Base-by-base conservation (phyloP, 768 basidiomycete genomes). In the Cyclocybe aegerita region DNA sequence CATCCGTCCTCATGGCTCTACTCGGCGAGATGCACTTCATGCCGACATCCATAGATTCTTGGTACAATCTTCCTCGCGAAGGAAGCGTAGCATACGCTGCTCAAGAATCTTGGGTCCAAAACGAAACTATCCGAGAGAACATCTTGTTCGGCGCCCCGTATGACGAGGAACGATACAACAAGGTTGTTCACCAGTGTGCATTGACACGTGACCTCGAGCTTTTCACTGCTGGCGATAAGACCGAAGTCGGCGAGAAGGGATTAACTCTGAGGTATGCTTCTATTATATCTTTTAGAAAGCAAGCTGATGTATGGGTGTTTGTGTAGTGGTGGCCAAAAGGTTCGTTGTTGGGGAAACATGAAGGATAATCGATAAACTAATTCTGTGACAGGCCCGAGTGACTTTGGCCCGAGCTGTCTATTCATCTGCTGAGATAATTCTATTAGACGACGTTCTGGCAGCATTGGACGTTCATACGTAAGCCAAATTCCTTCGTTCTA, bases 81-180 rank as follows among this genome's bases (percentile, higher is more conserved):
- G 75, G 75, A 1, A 89, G 90, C 4, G 77, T 94, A 35, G 83
- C 89, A 2, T 92, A 89, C 62, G 86, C 86, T 5, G 85, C 86
- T 3, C 91, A 95, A 63, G 89, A 92, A 61, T 83, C 87, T 4
- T 95, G 90, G 90, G 83, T 92, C 2, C 80, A 85, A 64, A 92
- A 90, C 55, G 87, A 86, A 51, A 90, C 87, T 0, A 88, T 90
- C 46, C 56, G 80, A 66, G 86, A 91, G 38, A 96, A 95, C 60
- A 88, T 96, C 52, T 67, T 89, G 38, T 95, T 96, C 54, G 90
- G 91, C 29, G 68, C 81, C 9, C 77, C 83, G 0, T 90, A 83
- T 52, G 86, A 95, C 40, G 84, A 88, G 61, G 81, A 77, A 48
- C 77, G 86, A 6, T 95, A 95, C 62, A 83, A 83, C 74, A 80